Conservation (phyloP, 768 basidiomycete species). For the Podaxis sp. region DNA sequence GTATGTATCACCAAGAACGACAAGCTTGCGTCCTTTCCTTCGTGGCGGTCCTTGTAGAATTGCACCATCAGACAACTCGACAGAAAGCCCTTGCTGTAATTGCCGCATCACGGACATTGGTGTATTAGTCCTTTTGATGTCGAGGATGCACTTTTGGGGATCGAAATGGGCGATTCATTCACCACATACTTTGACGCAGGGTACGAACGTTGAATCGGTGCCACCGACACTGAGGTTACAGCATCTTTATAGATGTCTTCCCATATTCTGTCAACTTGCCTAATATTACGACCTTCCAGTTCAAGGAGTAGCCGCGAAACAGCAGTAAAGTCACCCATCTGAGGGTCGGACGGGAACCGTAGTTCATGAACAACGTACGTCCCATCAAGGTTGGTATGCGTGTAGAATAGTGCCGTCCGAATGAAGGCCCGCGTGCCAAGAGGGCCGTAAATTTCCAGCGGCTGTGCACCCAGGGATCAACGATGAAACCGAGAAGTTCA, state of each 20-base stretch:
- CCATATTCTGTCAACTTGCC: constrained; percentile 60
- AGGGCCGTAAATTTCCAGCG: constrained; percentile 83
- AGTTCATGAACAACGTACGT: constrained; percentile 85
- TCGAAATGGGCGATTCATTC: constrained; percentile 63
- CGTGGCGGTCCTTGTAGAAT: constrained; percentile 62
- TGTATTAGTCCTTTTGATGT: constrained; percentile 65
- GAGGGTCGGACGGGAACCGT: constrained; percentile 56
- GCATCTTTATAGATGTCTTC: constrained; percentile 53
- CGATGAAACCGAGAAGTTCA: not conserved
- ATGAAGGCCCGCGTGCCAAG: constrained; percentile 81
- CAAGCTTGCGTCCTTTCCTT: constrained; percentile 69
- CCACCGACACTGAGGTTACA: constrained; percentile 63
- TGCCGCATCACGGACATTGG: constrained; percentile 63
- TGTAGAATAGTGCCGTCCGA: constrained; percentile 61
- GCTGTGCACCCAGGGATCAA: constrained; percentile 29
- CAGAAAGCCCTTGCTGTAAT: constrained; percentile 59
- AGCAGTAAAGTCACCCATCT: constrained; percentile 41
- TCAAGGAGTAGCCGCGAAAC: constrained; percentile 52
- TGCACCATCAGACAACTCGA: constrained; percentile 69
- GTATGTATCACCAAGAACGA: constrained; percentile 81
- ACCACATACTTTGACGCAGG: constrained; percentile 78
- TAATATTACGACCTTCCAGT: constrained; percentile 58
- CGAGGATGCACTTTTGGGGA: constrained; percentile 59
- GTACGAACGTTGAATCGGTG: constrained; percentile 74
- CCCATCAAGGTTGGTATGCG: constrained; percentile 61